These are phyloP conservation scores for Breviolum minutum DNA, from an alignment of 73 alveolate species.

Conservation along the genomic window DNA sequence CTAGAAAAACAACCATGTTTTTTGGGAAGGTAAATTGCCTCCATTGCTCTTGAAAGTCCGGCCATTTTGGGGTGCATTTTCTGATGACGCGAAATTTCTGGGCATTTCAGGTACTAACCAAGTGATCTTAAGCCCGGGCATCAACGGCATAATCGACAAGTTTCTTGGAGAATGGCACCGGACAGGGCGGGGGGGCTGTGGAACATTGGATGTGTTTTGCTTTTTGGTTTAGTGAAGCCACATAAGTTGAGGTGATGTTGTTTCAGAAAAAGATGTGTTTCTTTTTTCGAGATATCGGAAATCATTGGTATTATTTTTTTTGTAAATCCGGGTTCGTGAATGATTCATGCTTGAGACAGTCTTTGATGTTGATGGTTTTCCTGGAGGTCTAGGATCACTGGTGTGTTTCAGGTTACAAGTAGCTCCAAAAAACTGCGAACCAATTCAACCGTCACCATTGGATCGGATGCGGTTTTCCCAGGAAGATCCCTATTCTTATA, in stretches of 20 bases:
- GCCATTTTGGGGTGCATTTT: not conserved
- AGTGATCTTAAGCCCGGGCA: conserved; percentile 56
- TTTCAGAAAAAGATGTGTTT: not conserved
- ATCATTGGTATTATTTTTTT: no score
- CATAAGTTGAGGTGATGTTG: no score
- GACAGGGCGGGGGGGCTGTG: not conserved
- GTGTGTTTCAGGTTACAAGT: no score
- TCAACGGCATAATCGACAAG: conserved; percentile 36
- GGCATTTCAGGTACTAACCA: conserved; percentile 18
- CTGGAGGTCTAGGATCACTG: no score
- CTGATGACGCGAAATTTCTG: not conserved
- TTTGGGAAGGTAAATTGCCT: not conserved
- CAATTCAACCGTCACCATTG: no score
- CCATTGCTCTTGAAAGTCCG: not conserved
- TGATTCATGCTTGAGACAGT: no score
- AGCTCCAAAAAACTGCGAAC: no score
- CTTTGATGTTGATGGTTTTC: no score
- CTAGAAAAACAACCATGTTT: not conserved
- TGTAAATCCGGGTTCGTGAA: no score
- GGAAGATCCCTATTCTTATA: no score
- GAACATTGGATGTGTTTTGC: not conserved
- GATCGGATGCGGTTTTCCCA: no score
- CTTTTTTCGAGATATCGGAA: not conserved
- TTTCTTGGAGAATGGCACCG: not conserved
- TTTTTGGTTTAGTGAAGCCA: not conserved